A percentile compares a stretch with the other conserved stretches of the same genome.
Evolutionary conservation across 176 grass and related monocot species (phyloP).

Genomic region (Aegilops tauschii): DNA sequence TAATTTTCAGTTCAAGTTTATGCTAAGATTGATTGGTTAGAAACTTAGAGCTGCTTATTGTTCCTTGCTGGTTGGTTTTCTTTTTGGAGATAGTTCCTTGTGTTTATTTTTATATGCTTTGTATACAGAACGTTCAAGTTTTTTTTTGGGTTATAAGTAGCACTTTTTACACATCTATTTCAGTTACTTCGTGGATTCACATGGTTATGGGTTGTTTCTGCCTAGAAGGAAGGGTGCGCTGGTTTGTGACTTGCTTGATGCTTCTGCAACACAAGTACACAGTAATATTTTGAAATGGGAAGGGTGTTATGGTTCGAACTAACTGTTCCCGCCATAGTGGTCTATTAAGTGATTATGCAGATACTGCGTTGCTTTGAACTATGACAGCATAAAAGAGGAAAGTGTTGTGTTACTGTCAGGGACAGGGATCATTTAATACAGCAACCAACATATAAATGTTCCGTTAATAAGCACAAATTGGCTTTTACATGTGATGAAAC

Average conservation of each 20-base stretch:
- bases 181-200: neutral
- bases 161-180: neutral
- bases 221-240: neutral
- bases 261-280: neutral
- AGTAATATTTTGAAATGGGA: neutral
- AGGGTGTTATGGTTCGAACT: neutral
- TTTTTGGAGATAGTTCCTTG: neutral
- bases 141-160: neutral
- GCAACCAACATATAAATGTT: neutral
- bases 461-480: neutral
- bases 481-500: neutral
- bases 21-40: neutral
- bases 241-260: neutral
- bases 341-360: neutral
- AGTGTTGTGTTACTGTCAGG: neutral
- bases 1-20: neutral
- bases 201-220: neutral
- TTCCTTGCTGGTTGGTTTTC: neutral
- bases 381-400: neutral
- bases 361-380: neutral
- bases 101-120: neutral
- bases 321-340: neutral
- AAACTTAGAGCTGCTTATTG: neutral
- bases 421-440: slow-evolving; percentile 10
- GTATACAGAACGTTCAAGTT: neutral